These are phyloP conservation scores for Ogataea minuta DNA, from an alignment of 805 yeast species.

Conservation along the genomic window DNA sequence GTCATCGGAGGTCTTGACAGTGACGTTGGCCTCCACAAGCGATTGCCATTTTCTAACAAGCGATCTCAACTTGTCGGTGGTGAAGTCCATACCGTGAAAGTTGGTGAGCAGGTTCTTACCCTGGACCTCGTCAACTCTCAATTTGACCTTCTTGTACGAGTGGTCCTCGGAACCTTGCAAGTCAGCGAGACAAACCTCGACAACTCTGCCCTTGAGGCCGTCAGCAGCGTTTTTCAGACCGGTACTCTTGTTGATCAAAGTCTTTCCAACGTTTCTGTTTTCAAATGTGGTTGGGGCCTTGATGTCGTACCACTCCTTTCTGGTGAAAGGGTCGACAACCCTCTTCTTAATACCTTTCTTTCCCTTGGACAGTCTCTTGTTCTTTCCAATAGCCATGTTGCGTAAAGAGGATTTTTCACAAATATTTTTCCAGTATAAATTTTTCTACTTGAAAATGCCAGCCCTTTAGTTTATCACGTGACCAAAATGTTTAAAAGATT, in stretches of 20 bases:
- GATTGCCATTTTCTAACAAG: constrained; percentile 99
- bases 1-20: constrained; percentile 97
- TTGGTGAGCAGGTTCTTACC: constrained; percentile 98
- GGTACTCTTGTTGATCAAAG: constrained; percentile 96
- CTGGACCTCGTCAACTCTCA: constrained; percentile 98
- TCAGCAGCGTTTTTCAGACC: constrained; percentile 98
- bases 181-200: constrained; percentile 95
- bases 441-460: constrained; percentile 9
- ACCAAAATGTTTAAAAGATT: background rate
- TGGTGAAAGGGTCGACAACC: constrained; percentile 99
- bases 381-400: constrained; percentile 61
- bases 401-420: constrained; percentile 13
- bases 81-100: constrained; percentile 99
- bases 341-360: constrained; percentile 99
- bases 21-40: constrained; percentile 95
- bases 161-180: constrained; percentile 99
- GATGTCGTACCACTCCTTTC: constrained; percentile 98
- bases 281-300: constrained; percentile 99
- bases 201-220: constrained; percentile 96
- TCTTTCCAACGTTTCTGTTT: constrained; percentile 98
- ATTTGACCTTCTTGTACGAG: constrained; percentile 94
- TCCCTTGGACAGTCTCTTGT: constrained; percentile 81
- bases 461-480: constrained; percentile 9
- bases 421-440: constrained; percentile 12
- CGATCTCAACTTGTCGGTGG: constrained; percentile 96